These are phyloP conservation scores for Alternaria hordeiaustralica DNA, from an alignment of 2,329 filamentous ascomycete species.

Conservation along the genomic window DNA sequence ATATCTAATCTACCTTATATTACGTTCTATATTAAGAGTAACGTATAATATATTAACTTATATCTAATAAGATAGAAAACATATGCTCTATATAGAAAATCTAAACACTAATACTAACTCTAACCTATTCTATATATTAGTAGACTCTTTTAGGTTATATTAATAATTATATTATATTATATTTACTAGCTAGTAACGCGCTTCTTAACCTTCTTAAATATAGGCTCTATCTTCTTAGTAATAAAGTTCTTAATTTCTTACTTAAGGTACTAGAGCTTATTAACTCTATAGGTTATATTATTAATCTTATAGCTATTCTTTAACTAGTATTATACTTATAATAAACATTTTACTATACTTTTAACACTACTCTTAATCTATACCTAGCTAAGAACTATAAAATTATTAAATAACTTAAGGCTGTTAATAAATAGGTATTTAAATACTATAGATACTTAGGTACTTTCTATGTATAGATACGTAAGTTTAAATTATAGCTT, in stretches of 20 bases:
- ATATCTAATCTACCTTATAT: slow-evolving; percentile 15
- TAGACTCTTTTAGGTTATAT: slow-evolving; percentile 2
- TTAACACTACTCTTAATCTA: no score
- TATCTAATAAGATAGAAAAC: slow-evolving; percentile 10
- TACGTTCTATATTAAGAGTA: slow-evolving; percentile 4
- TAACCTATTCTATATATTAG: slow-evolving; percentile 5
- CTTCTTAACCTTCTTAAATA: slow-evolving; percentile 61
- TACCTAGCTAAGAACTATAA: no score
- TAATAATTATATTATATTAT: not conserved
- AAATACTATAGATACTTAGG: no score
- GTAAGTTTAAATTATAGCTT: no score
- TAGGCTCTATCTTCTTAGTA: slow-evolving; percentile 57
- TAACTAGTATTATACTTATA: no score
- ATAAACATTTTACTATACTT: no score
- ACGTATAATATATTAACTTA: slow-evolving; percentile 20
- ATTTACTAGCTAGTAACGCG: slow-evolving; percentile 44
- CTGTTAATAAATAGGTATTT: no score
- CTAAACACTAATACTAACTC: slow-evolving; percentile 7
- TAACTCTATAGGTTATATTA: no score
- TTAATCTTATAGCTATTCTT: no score
- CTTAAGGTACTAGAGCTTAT: slow-evolving; percentile 54
- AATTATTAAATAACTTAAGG: no score
- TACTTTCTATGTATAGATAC: no score
- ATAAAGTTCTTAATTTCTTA: slow-evolving; percentile 56
- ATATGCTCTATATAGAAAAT: slow-evolving; percentile 9